Conservation (phyloP, 2,329 filamentous ascomycete species). For the Penicillium sp. region DNA sequence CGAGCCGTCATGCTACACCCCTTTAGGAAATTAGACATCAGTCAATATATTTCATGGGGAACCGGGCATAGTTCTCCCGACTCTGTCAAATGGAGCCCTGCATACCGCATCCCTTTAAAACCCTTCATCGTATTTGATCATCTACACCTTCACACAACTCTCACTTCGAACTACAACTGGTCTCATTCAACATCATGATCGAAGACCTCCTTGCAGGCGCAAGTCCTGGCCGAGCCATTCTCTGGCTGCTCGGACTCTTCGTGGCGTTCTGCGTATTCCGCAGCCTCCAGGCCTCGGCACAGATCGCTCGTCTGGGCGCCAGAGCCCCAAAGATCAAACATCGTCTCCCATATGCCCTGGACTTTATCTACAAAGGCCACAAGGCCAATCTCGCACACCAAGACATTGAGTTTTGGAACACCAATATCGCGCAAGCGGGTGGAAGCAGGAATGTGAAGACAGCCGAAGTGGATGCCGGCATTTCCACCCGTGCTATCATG, state of each 20-base stretch:
- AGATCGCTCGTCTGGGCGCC: conserved; percentile 36
- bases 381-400: conserved; percentile 53
- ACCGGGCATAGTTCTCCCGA: background rate
- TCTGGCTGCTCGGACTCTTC: conserved; percentile 42
- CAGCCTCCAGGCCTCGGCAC: conserved; percentile 30
- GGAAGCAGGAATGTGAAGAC: conserved; percentile 27
- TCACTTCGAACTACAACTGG: background rate
- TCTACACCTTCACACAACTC: background rate
- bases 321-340: conserved; percentile 37
- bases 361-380: conserved; percentile 63
- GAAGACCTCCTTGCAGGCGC: conserved; percentile 50
- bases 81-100: background rate
- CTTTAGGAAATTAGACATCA: background rate
- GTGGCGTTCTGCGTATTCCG: conserved; percentile 38
- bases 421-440: conserved; percentile 47
- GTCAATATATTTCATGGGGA: background rate
- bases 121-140: background rate
- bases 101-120: background rate
- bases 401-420: conserved; percentile 64
- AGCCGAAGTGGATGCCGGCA: conserved; percentile 31
- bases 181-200: conserved; percentile 41
- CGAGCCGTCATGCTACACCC: background rate
- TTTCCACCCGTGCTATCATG: conserved; percentile 61
- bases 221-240: conserved; percentile 44
- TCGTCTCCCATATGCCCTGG: conserved; percentile 53